Evolutionary conservation across 768 basidiomycete genomes (phyloP).

Genomic region (Tylopilus sp.): DNA sequence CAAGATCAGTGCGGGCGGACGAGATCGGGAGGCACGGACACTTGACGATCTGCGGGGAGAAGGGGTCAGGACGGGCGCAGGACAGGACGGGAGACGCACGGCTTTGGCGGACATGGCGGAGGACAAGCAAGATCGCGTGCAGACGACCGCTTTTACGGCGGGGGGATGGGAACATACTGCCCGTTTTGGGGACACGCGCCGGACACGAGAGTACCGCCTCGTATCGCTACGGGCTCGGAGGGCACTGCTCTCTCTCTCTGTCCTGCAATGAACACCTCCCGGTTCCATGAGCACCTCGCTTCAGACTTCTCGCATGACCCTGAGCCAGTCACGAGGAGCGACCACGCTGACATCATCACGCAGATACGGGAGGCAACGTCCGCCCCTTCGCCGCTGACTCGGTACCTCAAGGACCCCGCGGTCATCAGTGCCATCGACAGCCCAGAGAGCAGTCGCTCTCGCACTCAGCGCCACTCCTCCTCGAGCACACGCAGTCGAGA

Average conservation of each 20-base stretch:
- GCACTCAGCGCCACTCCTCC: constrained; percentile 31
- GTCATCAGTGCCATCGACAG: constrained; percentile 35
- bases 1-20: constrained; percentile 15
- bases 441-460: constrained; percentile 26
- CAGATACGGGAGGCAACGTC: constrained; percentile 44
- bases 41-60: constrained; percentile 50
- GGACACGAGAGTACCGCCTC: too few relatives aligned
- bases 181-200: not conserved
- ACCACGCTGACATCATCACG: constrained; percentile 33
- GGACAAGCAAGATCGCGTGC: not conserved
- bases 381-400: constrained; percentile 43
- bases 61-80: not conserved
- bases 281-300: constrained; percentile 31
- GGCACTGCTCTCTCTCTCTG: too few relatives aligned
- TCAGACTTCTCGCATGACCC: constrained; percentile 19
- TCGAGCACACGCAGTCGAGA: constrained; percentile 40
- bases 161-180: not conserved
- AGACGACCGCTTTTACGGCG: not conserved
- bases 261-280: constrained; percentile 31
- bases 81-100: constrained; percentile 42
- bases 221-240: too few relatives aligned
- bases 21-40: constrained; percentile 36
- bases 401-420: constrained; percentile 44
- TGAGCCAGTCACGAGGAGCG: constrained; percentile 1
- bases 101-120: constrained; percentile 69